Conservation (phyloP, 805 yeast genomes). For the Sugiyamaella marilandica region DNA sequence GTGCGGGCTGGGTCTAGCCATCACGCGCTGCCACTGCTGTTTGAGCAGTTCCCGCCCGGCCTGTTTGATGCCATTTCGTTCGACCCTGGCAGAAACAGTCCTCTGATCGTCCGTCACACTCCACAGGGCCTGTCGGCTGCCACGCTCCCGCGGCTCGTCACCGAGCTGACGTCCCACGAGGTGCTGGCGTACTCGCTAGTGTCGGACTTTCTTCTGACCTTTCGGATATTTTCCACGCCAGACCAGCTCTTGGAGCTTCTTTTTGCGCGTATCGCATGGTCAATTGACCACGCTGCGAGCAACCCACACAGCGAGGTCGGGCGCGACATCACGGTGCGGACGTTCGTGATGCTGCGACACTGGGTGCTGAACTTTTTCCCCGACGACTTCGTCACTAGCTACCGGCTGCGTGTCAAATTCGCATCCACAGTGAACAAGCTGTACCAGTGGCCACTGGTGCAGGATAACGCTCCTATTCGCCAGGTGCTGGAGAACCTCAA, state of each 20-base stretch:
- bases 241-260: conserved; percentile 55
- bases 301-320: conserved; percentile 43
- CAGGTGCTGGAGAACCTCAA: conserved; percentile 44
- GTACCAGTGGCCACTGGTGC: conserved; percentile 25
- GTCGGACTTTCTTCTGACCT: conserved; percentile 83
- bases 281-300: conserved; percentile 32
- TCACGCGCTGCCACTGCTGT: conserved; percentile 4
- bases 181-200: conserved; percentile 70
- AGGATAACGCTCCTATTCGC: conserved; percentile 21
- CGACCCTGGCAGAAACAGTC: conserved; percentile 13
- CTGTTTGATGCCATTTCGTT: conserved; percentile 17
- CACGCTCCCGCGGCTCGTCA: conserved; percentile 30
- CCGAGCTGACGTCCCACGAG: conserved; percentile 57
- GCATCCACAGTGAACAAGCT: conserved; percentile 35
- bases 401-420: conserved; percentile 44
- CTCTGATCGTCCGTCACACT: conserved; percentile 5
- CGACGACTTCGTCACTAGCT: conserved; percentile 67
- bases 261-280: conserved; percentile 67
- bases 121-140: conserved; percentile 15
- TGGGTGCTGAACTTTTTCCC: conserved; percentile 85
- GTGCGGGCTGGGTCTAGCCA: background rate
- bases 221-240: conserved; percentile 63
- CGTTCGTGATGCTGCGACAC: conserved; percentile 82
- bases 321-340: conserved; percentile 64
- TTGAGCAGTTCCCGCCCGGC: conserved; percentile 12